Evolutionary conservation across 345 rosid species (phyloP), one percentile per base, ranked within the genome.

Genomic region (Hibiscus trionum): DNA sequence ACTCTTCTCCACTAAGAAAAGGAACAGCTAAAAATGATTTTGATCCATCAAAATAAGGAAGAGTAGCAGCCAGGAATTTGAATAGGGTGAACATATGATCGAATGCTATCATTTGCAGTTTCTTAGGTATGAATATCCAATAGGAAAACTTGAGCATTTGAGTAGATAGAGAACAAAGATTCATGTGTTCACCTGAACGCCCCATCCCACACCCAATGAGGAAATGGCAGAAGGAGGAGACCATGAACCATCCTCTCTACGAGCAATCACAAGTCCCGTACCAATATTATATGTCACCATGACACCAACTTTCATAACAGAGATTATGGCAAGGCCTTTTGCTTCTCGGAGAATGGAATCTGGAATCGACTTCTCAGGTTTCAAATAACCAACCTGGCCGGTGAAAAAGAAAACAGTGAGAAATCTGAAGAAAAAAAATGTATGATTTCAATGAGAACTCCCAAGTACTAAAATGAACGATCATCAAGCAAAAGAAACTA

Each of bases 141-240:
- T 37, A 64, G 59, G 42, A 66, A 11, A 57, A 10, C 0, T 12
- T 3, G 49, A 15, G 37, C 1, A 2, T 27, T 26, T 16, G 21
- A 14, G 24, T 29, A 7, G 24, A 15, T 67, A 27, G 17, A 58
- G 53, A 71, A 65, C 37, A 64, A 50, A 50, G 19, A 61, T 29
- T 56, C 8, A 29, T 15, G 16, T 15, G 27, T 37, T 81, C 75
- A 56, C 99, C 96, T 95, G 99, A 76, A 96, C 94, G 73, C 97
- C 97, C 98, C 99, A 95, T 74, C 99, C 99, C 73, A 88, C 37
- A 72, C 99, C 99, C 76, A 89, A 89, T 19, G 99, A 83, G 75
- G 97, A 89, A 72, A 95, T 82, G 74, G 99, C 94, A 0, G 97
- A 92, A 49, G 97, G 99, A 61, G 99, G 97, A 74, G 99, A 95